Conservation (phyloP, 768 basidiomycete species). For the Pulveroboletus frians region DNA sequence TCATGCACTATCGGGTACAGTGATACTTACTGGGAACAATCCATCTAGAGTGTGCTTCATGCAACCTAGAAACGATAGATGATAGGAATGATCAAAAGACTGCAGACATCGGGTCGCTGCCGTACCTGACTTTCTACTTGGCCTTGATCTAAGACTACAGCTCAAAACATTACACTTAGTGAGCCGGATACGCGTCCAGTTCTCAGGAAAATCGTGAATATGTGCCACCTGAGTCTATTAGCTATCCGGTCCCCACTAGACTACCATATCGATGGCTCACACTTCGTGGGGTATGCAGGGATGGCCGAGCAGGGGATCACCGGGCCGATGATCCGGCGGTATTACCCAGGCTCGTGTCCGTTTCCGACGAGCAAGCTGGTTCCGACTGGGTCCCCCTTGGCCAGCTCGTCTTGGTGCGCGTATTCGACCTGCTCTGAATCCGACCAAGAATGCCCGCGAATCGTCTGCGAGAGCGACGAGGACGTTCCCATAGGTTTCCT, state of each 20-base stretch:
- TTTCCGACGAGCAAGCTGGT: no score
- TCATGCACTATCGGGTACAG: no score
- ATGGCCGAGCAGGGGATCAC: no score
- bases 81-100: not conserved
- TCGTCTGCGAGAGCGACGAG: not conserved
- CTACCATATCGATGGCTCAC: no score
- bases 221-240: not conserved
- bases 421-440: not conserved
- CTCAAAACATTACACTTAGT: not conserved
- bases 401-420: no score
- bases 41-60: no score
- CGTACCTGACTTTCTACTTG: not conserved
- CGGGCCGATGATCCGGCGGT: no score
- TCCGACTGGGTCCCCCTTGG: no score
- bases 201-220: not conserved
- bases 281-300: no score
- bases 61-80: not conserved
- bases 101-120: not conserved
- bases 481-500: slow-evolving; percentile 1
- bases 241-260: not conserved
- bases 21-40: not conserved
- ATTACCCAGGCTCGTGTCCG: no score
- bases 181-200: no score
- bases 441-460: not conserved
- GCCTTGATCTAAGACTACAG: not conserved